Base-by-base conservation (phyloP, 169 alveolate species). In the Cryptosporidium baileyi region DNA sequence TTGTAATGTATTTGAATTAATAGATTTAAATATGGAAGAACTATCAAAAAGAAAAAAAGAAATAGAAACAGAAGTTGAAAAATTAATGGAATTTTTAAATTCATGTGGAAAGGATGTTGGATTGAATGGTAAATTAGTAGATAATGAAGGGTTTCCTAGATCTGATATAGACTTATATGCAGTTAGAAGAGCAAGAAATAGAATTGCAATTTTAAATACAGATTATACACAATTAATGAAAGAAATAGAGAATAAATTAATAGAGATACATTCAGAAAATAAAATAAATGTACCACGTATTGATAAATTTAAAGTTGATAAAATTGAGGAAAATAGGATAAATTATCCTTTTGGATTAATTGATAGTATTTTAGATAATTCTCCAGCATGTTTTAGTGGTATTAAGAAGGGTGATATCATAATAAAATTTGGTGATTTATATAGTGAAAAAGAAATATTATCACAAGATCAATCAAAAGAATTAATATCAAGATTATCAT, bases 121-220 rank as follows among this genome's bases (percentile, higher is more conserved):
- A 6, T 13, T 74, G 4, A 40, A 44, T 24, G 85, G 85, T 6
- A 74, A 36, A 17, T 59, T 74, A n/a, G 74, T 74, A 30, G 85
- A 74, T 57, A 40, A 36, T 54, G 85, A 74, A 44, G 85, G 85
- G 43, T 74, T 74, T 74, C 85, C 85, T 38, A 51, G 85, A 52
- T 34, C 85, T 28, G 85, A 74, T 51, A 57, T 74, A 51, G 85
- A 74, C 36, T 13, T 74, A 22, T 74, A 52, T 41, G 85, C 47
- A 41, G 67, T 74, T 13, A 74, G 85, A 36, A 74, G 59, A 22
- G 85, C 85, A 19, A 74, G 85, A 54, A 74, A 74, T 38, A 51
- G 85, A 32, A 51, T 74, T 3, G 85, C 85, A 7, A 24, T 74
- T 32, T 41, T 74, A 24, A 74, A 74, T 1, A 74, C 85, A 22